Evolutionary conservation across 331 rosid species (phyloP), one percentile per base, ranked within the genome.

Genomic region (Malus hybrid): DNA sequence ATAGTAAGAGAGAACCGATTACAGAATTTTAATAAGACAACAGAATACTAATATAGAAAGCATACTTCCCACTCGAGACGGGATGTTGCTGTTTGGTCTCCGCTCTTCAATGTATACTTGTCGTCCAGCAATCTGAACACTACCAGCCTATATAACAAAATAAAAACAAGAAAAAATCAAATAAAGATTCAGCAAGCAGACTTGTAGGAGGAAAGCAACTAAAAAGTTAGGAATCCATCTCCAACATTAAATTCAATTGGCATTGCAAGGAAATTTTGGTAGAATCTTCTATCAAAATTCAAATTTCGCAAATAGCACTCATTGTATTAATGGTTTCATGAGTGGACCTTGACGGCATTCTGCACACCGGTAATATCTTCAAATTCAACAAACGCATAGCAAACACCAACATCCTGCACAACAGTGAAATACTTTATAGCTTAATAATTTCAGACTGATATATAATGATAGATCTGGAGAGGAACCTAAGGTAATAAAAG

Each of bases 341-440:
- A 48, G 48, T 79, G 66, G 67, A 94, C 99, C 99, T 90, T 83
- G 87, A 95, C 84, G 54, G 99, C 97, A 78, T 90, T 92, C 61
- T 86, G 97, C 77, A 95, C 97, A 27, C 99, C 96, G 11, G 84
- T 71, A 79, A 89, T 82, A 69, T 92, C 97, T 88, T 92, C 96
- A 36, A 95, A 95, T 81, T 95, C 97, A 75, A 95, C 93, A 84
- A 95, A 95, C 61, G 99, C 99, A 22, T 95, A 95, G 87, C 99
- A 92, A 57, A 92, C 93, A 56, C 99, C 99, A 81, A 95, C 93
- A 74, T 95, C 99, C 97, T 94, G 96, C 73, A 80, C 62, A 79
- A 28, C 73, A 70, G 5, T 12, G 48, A 16, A 83, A 71, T 32
- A 33, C 65, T 78, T 83, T 59, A 42, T 42, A 79, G 84, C 81